These are phyloP conservation scores for Vitis hybrid DNA, from an alignment of 177 flowering plant species.

Conservation along the genomic window DNA sequence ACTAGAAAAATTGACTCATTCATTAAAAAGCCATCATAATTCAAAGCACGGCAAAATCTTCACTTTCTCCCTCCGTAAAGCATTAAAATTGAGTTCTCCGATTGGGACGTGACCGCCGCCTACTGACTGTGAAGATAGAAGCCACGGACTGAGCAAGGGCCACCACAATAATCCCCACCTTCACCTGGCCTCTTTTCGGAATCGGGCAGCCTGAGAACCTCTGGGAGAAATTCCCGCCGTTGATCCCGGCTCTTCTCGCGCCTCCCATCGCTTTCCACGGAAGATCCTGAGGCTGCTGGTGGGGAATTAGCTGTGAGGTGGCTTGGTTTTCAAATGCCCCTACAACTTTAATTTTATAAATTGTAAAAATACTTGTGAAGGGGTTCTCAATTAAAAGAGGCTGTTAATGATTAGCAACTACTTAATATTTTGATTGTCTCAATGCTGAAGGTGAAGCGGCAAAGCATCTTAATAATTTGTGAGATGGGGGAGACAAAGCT, in stretches of 20 bases:
- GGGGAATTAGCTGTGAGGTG: no score
- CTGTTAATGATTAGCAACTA: no score
- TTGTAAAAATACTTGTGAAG: no score
- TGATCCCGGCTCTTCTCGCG: constrained; percentile 10
- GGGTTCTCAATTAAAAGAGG: no score
- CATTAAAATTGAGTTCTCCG: neutral
- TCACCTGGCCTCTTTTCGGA: constrained; percentile 54
- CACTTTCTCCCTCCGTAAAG: neutral
- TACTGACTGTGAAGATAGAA: constrained; percentile 29
- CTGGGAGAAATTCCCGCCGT: constrained; percentile 8
- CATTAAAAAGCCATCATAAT: no score
- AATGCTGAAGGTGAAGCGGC: no score
- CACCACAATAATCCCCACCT: constrained; percentile 38
- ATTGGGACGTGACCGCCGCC: neutral
- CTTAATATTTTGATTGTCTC: no score
- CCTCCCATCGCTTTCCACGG: constrained; percentile 1
- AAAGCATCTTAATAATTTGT: no score
- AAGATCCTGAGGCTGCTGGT: neutral
- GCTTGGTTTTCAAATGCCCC: no score
- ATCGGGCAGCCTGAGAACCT: constrained; percentile 35
- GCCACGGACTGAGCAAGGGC: constrained; percentile 42
- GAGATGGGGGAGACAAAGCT: no score
- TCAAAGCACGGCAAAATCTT: neutral
- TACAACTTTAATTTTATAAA: no score
- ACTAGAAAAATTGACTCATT: no score